Evolutionary conservation across 768 basidiomycete species (phyloP), one percentile per base, ranked within the genome.

Genomic region (Leccinum longicurvipes): DNA sequence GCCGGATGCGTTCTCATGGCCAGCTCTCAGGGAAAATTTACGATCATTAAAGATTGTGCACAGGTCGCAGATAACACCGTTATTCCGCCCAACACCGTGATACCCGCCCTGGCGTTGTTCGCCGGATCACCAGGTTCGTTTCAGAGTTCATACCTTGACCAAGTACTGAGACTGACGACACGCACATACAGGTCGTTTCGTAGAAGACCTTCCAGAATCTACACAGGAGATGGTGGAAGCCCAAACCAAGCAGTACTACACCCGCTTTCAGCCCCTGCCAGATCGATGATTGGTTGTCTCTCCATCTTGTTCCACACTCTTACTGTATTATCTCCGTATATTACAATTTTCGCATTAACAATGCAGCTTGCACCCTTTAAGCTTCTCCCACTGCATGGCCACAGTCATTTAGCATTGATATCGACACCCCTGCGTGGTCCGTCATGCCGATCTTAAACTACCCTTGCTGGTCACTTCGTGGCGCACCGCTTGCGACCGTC

Each of bases 31-130:
- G 95, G 97, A 23, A 94, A 97, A 71, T 97, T 98, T 65, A 87
- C 89, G 0, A 94, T 96, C 55, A 94, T 98, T 71, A 97, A 98
- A 68, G 96, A 98, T 66, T 95, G 94, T 61, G 91, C 89, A 3
- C 86, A 83, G 57, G 85, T 99, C 23, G 87, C 87, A 27, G 95
- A 98, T 69, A 88, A 89, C 60, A 90, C 93, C 0, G 83, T 98
- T 34, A 75, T 98, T 14, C 91, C 95, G 2, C 88, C 93, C 3
- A 94, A 92, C 54, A 94, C 93, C 1, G 93, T 98, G 47, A 84
- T 98, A 10, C 94, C 96, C 1, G 91, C 93, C 3, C 73, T 98
- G 56, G 82, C 93, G 0, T 74, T 88, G 6, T 98, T 95, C 71
- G 72, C 83, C 15, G 97, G 96, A 9, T 93, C 91, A 39, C 96